A percentile compares a stretch with the other conserved stretches of the same genome.
phyloP scores from a whole-genome alignment of 306 rosid species.

The Senna tora region DNA sequence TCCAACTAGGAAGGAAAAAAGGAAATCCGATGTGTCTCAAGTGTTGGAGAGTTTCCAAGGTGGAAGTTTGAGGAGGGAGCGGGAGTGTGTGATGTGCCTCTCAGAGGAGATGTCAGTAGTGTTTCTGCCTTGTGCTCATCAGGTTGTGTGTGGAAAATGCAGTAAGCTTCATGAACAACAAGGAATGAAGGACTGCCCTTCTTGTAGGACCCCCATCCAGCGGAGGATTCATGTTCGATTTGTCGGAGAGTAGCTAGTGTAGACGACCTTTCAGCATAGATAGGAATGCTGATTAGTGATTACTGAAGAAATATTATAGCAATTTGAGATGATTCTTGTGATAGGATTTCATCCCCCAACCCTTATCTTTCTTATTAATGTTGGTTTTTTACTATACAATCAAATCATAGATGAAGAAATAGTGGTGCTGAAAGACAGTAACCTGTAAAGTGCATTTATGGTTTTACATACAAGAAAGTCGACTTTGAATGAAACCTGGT shows the following conservation, averaged over 20 bases:
- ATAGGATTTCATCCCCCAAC: conserved; percentile 1
- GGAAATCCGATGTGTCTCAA: conserved; percentile 34
- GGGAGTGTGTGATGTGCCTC: conserved; percentile 76
- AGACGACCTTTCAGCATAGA: conserved; percentile 17
- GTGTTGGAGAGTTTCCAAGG: conserved; percentile 12
- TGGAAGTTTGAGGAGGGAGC: conserved; percentile 55
- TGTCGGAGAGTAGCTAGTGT: conserved; percentile 24
- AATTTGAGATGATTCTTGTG: conserved; percentile 18
- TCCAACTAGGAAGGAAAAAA: conserved; percentile 33
- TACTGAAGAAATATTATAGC: conserved; percentile 10
- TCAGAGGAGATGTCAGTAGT: conserved; percentile 68
- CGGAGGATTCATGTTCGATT: conserved; percentile 53
- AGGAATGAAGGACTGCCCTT: conserved; percentile 78
- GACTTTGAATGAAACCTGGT: not conserved
- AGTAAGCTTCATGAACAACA: conserved; percentile 67
- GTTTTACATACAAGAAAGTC: not conserved
- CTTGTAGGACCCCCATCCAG: conserved; percentile 61
- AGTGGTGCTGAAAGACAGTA: conserved; percentile 29
- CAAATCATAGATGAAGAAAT: conserved; percentile 30
- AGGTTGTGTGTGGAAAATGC: conserved; percentile 65
- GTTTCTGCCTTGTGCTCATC: conserved; percentile 74
- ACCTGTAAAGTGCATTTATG: conserved; percentile 34
- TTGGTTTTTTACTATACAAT: conserved; percentile 24
- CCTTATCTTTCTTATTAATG: conserved; percentile 3
- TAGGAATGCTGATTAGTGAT: conserved; percentile 5